Evolutionary conservation across 306 rosid species (phyloP).

Genomic region (Cotoneaster glaucophyllus): DNA sequence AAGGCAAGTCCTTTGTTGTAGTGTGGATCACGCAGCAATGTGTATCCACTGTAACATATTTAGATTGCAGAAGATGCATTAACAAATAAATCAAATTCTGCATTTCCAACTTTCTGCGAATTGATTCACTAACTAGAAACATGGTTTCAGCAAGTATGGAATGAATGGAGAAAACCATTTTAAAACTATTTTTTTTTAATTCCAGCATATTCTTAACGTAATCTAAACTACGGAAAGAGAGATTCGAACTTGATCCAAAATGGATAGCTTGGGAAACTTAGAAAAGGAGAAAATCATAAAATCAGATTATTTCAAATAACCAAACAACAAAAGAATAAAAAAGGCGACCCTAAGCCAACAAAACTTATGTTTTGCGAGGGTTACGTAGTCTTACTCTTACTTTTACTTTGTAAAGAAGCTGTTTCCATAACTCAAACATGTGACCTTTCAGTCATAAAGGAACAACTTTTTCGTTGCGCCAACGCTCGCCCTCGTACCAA

Average conservation of each 20-base stretch:
- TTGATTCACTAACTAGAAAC: background rate
- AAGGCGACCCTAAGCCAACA: too few relatives aligned
- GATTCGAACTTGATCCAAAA: too few relatives aligned
- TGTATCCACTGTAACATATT: constrained; percentile 55
- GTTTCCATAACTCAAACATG: too few relatives aligned
- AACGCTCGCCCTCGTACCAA: too few relatives aligned
- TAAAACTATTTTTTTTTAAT: background rate
- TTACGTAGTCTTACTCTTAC: too few relatives aligned
- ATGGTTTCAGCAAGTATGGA: background rate
- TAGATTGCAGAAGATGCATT: background rate
- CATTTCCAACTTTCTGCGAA: background rate
- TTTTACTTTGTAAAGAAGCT: too few relatives aligned
- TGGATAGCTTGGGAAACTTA: too few relatives aligned
- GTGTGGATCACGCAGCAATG: constrained; percentile 83
- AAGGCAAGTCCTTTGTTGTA: constrained; percentile 94
- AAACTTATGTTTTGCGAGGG: too few relatives aligned
- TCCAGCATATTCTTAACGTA: too few relatives aligned
- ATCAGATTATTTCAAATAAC: background rate
- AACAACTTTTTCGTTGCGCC: too few relatives aligned
- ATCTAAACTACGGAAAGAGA: too few relatives aligned
- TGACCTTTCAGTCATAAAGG: too few relatives aligned
- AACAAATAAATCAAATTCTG: background rate
- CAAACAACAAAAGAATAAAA: background rate
- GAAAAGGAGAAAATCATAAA: background rate
- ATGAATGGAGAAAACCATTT: background rate